Base-by-base conservation (phyloP, 306 rosid species). In the Cucurbita pepo region DNA sequence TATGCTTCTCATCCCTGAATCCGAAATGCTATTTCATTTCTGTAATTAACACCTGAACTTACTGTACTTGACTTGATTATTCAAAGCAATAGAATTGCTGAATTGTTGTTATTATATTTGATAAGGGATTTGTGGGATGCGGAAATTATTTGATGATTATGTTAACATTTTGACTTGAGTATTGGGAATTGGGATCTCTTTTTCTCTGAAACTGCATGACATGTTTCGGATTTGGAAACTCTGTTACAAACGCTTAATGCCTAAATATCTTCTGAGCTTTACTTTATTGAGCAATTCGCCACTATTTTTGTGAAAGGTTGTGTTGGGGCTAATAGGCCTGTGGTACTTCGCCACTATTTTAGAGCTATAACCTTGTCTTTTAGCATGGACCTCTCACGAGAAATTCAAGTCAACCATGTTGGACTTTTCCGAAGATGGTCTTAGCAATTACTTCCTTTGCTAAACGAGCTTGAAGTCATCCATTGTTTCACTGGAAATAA, bases 1-100 rank as follows among this genome's bases (percentile, higher is more conserved):
- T 91, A 80, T 73, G 80, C 57, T 5, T 75, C 40, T 44, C 21
- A 10, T 50, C n/a, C n/a, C n/a, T n/a, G n/a, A n/a, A n/a, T n/a
- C n/a, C n/a, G n/a, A n/a, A n/a, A n/a, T n/a, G n/a, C n/a, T n/a
- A n/a, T n/a, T n/a, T n/a, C 56, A 7, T 47, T 67, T 15, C 10
- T 47, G 21, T 65, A 65, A 19, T 65, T 10, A 11, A 10, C n/a
- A 11, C 22, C 37, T 41, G 34, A 30, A 30, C 34, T 25, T 19
- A 19, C 69, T 40, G 3, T 2, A 30, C 34, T 25, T 63, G 51
- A 10, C 7, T n/a, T 9, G 50, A 62, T 11, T 62, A 10, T 41
- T 69, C 53, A 8, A 63, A 63, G 36, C 9, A 10, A 69, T 45
- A 14, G 1, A 0, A 61, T 7, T 61, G 13, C 45, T 38, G 69